Base-by-base conservation (phyloP, 345 rosid genomes). In the Citrus cavaleriei region DNA sequence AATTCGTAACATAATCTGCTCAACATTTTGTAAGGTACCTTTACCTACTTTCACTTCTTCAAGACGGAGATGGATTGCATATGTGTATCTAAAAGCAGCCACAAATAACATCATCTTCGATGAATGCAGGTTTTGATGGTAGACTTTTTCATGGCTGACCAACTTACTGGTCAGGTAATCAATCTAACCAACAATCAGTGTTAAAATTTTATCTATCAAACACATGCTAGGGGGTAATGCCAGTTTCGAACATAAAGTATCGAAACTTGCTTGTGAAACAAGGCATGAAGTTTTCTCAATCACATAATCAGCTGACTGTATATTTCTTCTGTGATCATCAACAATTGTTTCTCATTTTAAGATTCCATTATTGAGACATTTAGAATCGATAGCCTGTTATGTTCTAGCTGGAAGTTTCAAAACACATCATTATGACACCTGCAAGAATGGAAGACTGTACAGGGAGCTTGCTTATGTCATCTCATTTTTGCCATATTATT, bases 101-200 rank as follows among this genome's bases (percentile, higher is more conserved):
- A 64, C 38, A 62, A 72, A 8, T 46, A 35, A 21, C 40, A 58
- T 51, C n/a, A 34, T 58, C 19, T 37, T 55, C n/a, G 18, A 27
- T 30, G 21, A 25, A 25, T 82, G 77, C 83, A 95, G 97, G 98
- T 93, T 79, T 76, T 90, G 85, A 84, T 96, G 97, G 98, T 89
- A 12, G 99, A 96, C 73, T 93, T 94, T 77, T 94, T 96, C 90
- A 94, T 96, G 98, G 99, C 97, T 9, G 99, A 94, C 84, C 99
- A 96, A 76, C 95, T 94, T 37, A 93, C 97, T 21, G 94, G 98
- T 74, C 98, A 96, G 97, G 98, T 95, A 86, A 83, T 49, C 28
- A 32, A 7, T 10, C 22, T 57, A 55, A 18, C 66, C 24, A 46
- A 10, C 14, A 24, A 54, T 18, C 28, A 30, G 5, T 40, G 7